Base-by-base conservation (phyloP, 116 monocot species). In the Trichopus zeylanicus region DNA sequence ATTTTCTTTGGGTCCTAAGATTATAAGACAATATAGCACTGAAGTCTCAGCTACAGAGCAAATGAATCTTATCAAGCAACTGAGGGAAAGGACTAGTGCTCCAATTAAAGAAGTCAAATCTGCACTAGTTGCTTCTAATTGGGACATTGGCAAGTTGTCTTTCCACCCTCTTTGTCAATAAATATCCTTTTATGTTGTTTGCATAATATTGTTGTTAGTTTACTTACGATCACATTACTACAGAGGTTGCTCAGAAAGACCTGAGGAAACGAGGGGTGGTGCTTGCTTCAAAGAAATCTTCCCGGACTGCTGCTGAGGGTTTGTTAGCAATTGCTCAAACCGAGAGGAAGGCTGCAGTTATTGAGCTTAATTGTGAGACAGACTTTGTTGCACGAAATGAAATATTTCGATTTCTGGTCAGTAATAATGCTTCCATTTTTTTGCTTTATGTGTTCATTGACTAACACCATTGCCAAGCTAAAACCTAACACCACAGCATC, bases 41-140 rank as follows among this genome's bases (percentile, higher is more conserved):
- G 77, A 76, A 31, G 70, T 68, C 6, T 71, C 84, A 29, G 63
- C 77, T 22, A 73, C 81, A 22, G 86, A 95, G 13, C 90, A 95
- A 76, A 81, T 86, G 78, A 81, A 76, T 76, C 81, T 95, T 21
- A 90, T 95, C 32, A 75, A 67, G 48, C 81, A 89, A 56, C 62
- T 95, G 21, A 81, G 95, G 59, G 87, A 90, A 48, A 73, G 76
- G 59, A 95, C 95, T 2, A 86, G 95, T 51, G 95, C 95, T 4
- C 95, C 90, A 16, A 95, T 95, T 11, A 95, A 86, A 59, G 86
- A 89, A 59, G 95, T 95, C 56, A 89, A 95, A 55, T 65, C 83
- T 42, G 64, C 90, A 51, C 73, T 95, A 46, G 81, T 95, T 42
- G 66, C 56, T 49, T 86, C 83, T 55, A 76, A 84, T 52, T 95